phyloP scores from a whole-genome alignment of 495 filamentous ascomycete species.

The Penicillium riverlandense region DNA sequence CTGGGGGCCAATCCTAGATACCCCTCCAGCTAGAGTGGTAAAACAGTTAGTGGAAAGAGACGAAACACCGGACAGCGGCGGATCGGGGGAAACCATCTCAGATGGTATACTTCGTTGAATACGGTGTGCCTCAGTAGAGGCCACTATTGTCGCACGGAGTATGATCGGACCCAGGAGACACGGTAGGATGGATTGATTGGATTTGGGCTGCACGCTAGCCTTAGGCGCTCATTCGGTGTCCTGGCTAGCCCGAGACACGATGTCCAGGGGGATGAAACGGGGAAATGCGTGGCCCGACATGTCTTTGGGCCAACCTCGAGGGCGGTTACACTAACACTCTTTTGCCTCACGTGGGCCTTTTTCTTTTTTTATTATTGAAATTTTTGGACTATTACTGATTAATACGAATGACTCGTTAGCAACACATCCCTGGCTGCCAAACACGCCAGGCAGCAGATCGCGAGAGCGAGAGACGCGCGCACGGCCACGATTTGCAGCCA shows the following conservation, averaged over 20 bases:
- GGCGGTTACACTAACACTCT: background rate
- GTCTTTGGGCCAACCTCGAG: background rate
- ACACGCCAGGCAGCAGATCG: no score
- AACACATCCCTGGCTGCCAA: no score
- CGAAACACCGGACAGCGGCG: background rate
- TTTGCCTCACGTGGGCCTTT: no score
- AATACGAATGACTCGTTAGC: background rate
- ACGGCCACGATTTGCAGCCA: background rate
- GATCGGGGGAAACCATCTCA: slow-evolving; percentile 3
- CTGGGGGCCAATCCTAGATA: no score
- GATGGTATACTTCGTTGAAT: background rate
- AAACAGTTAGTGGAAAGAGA: no score
- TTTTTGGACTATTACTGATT: background rate
- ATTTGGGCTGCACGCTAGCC: slow-evolving; percentile 5
- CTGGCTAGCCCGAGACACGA: slow-evolving; percentile 13
- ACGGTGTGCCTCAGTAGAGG: no score
- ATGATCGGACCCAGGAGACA: slow-evolving; percentile 3
- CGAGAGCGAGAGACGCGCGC: no score
- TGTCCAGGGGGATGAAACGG: slow-evolving; percentile 4
- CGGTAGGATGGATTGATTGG: slow-evolving; percentile 1
- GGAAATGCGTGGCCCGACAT: slow-evolving; percentile 1
- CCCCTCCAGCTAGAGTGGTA: no score
- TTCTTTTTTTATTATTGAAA: background rate
- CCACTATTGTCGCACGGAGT: background rate
- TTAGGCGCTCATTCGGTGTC: slow-evolving; percentile 7